phyloP scores from a whole-genome alignment of 768 basidiomycete genomes.

The Infundibulicybe gibba region DNA sequence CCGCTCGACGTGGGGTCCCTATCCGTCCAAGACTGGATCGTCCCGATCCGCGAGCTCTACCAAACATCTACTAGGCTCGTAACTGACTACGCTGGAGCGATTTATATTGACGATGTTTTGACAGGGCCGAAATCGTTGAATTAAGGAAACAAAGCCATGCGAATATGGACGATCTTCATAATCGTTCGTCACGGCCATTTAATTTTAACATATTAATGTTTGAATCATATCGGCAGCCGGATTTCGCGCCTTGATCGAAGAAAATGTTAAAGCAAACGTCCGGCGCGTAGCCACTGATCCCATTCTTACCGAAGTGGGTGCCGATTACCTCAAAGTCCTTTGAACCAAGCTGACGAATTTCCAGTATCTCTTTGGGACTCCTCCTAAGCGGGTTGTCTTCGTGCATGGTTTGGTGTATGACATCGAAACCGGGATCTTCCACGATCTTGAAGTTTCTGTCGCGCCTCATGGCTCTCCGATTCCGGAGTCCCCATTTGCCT shows the following conservation, averaged over 20 bases:
- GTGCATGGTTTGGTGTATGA: too few relatives aligned
- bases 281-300: neutral
- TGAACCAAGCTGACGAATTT: too few relatives aligned
- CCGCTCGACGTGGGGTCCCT: neutral
- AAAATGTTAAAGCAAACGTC: slow-evolving; percentile 6
- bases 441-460: too few relatives aligned
- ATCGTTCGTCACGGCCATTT: too few relatives aligned
- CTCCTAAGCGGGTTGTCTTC: too few relatives aligned
- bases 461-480: too few relatives aligned
- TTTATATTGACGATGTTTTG: neutral
- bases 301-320: too few relatives aligned
- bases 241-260: slow-evolving; percentile 3
- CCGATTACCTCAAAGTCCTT: too few relatives aligned
- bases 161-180: neutral
- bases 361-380: too few relatives aligned
- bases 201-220: neutral
- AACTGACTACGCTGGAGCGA: neutral
- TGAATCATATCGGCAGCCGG: neutral
- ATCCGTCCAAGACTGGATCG: slow-evolving; percentile 1
- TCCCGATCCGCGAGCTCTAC: slow-evolving; percentile 3
- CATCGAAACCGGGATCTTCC: too few relatives aligned
- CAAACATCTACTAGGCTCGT: slow-evolving; percentile 1
- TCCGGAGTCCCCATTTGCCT: too few relatives aligned
- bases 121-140: slow-evolving; percentile 1
- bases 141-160: neutral